Evolutionary conservation across 164 flowering plant species (phyloP), one percentile per base, ranked within the genome.

Genomic region (Vitis riparia): DNA sequence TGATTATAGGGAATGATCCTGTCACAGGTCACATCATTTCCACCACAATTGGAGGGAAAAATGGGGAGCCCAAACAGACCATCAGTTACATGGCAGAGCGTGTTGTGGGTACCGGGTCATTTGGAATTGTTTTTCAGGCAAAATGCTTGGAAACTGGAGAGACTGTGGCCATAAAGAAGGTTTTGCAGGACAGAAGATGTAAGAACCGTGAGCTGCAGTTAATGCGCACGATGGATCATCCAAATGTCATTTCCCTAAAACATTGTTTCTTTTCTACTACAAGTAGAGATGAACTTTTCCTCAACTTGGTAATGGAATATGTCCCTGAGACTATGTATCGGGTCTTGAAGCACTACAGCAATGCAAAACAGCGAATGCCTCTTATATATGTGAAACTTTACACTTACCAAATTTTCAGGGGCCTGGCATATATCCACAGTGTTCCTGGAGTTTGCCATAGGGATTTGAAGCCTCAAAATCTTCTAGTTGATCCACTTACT

Each of bases 231-330:
- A 78, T 88, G 75, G 87, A 88, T 69, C 91, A 86, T 71, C 88
- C 89, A 19, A 88, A 88, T 75, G 89, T 87, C 16, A 78, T 88
- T 14, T 73, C 80, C 48, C 59, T 88, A 74, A 87, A 84, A 75
- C 87, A 85, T 73, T 88, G 85, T 63, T 87, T 89, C 86, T 85
- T 87, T 72, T 89, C 93, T 48, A 85, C 91, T 10, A 89, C 93
- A 27, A 83, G 78, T 59, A 87, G 79, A 65, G 79, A 89, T 67
- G 93, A 89, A 72, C 82, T 89, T 19, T 89, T 82, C 73, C 89
- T 89, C 56, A 89, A 87, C 68, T 76, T 88, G 79, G 92, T 88
- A 10, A 85, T 88, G 78, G 92, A 88, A 67, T 88, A 86, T 77
- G 92, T 87, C 19, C 89, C 91, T 6, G 87, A 89, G 79, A 85